Evolutionary conservation across 2,329 filamentous ascomycete species (phyloP).

Genomic region (Grosmannia clavigera): DNA sequence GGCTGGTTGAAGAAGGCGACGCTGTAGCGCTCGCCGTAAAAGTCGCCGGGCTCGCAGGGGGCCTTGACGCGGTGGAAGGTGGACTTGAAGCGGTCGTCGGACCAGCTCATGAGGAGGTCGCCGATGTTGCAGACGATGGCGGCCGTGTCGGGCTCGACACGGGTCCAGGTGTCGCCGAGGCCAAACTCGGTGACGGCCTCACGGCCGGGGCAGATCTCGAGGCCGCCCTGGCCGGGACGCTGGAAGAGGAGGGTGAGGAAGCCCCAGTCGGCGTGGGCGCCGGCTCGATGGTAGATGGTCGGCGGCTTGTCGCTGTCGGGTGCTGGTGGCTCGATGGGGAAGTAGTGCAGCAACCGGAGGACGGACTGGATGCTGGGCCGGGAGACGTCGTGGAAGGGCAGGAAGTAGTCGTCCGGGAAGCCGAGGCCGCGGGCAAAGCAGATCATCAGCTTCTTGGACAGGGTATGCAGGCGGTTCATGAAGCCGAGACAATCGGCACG

Average conservation of each 20-base stretch:
- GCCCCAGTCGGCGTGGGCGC: conserved; percentile 49
- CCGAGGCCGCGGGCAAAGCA: conserved; percentile 46
- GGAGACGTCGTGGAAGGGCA: conserved; percentile 37
- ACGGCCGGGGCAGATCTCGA: conserved; percentile 53
- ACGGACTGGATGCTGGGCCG: conserved; percentile 41
- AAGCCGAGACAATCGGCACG: conserved; percentile 30
- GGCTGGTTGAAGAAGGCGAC: conserved; percentile 51
- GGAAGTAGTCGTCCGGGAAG: conserved; percentile 33
- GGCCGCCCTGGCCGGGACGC: conserved; percentile 42
- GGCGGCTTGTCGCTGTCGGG: conserved; percentile 24
- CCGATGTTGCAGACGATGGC: conserved; percentile 55
- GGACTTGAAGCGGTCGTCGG: conserved; percentile 54
- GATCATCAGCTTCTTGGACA: conserved; percentile 44
- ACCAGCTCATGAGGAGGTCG: conserved; percentile 55
- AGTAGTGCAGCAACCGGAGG: conserved; percentile 19
- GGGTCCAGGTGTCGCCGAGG: conserved; percentile 49
- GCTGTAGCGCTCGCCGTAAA: conserved; percentile 48
- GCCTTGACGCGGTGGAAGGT: conserved; percentile 54
- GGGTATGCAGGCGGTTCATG: conserved; percentile 39
- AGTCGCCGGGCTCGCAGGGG: conserved; percentile 37
- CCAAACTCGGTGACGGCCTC: conserved; percentile 48
- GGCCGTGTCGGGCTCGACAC: conserved; percentile 39
- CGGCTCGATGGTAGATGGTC: conserved; percentile 43
- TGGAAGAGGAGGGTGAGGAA: conserved; percentile 53
- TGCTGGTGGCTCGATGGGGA: conserved; percentile 8